Conservation (phyloP, 306 rosid genomes). For the Purshia tridentata region DNA sequence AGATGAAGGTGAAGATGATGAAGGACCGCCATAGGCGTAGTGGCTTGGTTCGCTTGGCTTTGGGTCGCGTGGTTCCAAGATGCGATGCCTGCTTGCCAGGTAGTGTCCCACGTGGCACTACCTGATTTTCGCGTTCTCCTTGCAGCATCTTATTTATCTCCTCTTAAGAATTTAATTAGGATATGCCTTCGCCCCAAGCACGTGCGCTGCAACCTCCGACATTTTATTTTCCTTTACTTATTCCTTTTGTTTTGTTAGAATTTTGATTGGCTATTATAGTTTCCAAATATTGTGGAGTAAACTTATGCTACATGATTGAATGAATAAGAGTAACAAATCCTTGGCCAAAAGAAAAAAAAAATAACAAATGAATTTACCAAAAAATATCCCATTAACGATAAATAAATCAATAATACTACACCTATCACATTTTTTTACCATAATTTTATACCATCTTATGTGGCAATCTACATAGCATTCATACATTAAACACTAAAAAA, state of each 20-base stretch:
- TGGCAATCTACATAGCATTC: no score
- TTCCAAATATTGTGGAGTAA: no score
- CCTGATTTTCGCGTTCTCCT: conserved; percentile 44
- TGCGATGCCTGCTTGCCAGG: conserved; percentile 79
- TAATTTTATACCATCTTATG: no score
- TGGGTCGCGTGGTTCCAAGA: conserved; percentile 41
- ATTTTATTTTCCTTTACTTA: not conserved
- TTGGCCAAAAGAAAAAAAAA: no score
- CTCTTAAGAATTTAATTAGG: conserved; percentile 13
- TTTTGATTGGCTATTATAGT: no score
- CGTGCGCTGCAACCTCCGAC: conserved; percentile 16
- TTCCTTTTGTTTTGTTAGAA: not conserved
- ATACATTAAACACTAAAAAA: no score
- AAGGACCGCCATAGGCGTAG: conserved; percentile 56
- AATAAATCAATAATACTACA: no score
- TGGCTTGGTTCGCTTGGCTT: conserved; percentile 22
- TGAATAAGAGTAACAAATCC: no score
- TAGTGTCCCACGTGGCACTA: conserved; percentile 71
- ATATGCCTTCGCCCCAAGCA: conserved; percentile 41
- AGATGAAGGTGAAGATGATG: conserved; percentile 32
- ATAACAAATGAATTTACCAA: no score
- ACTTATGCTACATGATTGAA: no score
- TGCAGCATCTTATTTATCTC: conserved; percentile 67
- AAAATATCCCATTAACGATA: no score
- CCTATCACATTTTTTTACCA: no score